These are phyloP conservation scores for Citrus glauca DNA, from an alignment of 345 rosid genomes.

Conservation along the genomic window DNA sequence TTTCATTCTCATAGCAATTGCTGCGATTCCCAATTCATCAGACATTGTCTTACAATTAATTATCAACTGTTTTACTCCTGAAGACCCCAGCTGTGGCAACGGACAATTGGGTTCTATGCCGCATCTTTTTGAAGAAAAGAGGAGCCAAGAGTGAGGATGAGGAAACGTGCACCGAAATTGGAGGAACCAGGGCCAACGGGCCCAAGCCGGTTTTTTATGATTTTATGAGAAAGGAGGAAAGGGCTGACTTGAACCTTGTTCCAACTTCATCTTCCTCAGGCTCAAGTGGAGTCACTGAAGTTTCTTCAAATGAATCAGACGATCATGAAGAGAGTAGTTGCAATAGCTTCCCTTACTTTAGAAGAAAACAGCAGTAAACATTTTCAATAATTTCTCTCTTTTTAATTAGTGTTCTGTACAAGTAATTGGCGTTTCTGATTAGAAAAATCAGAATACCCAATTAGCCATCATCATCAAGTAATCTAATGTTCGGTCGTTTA, in stretches of 20 bases:
- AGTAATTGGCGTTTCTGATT: slow-evolving; percentile 27
- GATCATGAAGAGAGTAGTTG: slow-evolving; percentile 73
- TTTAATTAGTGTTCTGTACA: slow-evolving; percentile 18
- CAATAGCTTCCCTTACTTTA: slow-evolving; percentile 54
- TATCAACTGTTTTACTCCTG: slow-evolving; percentile 2
- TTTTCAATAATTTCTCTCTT: background rate
- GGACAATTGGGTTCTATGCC: slow-evolving; percentile 91
- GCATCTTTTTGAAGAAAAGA: slow-evolving; percentile 90
- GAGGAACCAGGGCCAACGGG: slow-evolving; percentile 22
- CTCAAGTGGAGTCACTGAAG: slow-evolving; percentile 85
- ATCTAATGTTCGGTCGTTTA: slow-evolving; percentile 23
- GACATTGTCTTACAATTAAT: background rate
- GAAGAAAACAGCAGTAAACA: slow-evolving; percentile 54
- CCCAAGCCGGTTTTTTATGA: slow-evolving; percentile 67
- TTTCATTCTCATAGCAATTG: background rate
- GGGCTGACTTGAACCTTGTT: slow-evolving; percentile 57
- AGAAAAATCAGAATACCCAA: slow-evolving; percentile 22
- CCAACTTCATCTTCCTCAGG: slow-evolving; percentile 63
- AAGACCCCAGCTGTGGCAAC: slow-evolving; percentile 42
- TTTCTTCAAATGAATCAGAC: slow-evolving; percentile 36
- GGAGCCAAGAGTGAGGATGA: slow-evolving; percentile 44
- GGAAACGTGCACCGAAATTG: slow-evolving; percentile 29
- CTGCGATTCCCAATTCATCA: background rate
- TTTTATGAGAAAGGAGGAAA: slow-evolving; percentile 58
- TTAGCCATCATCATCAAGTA: slow-evolving; percentile 20